Evolutionary conservation across 768 basidiomycete genomes (phyloP).

Genomic region (Sarcomyxa edulis): DNA sequence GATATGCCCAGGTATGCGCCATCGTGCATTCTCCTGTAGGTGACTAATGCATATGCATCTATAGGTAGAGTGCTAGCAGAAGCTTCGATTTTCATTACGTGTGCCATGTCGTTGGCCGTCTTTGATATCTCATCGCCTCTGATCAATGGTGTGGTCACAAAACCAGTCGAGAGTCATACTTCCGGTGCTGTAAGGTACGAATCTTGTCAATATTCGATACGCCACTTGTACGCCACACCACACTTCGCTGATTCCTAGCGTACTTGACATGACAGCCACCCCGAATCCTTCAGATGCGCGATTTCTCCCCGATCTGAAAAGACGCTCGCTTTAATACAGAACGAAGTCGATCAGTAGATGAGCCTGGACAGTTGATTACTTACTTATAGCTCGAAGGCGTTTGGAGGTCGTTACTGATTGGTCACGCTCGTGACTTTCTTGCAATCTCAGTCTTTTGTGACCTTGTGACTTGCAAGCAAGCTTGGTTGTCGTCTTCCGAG

Average conservation of each 20-base stretch:
- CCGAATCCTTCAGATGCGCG: conserved; percentile 55
- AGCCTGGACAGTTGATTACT: too few relatives aligned
- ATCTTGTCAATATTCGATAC: too few relatives aligned
- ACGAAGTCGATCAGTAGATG: too few relatives aligned
- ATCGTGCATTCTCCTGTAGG: too few relatives aligned
- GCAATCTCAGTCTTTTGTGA: too few relatives aligned
- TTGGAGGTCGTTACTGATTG: too few relatives aligned
- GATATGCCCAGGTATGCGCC: conserved; percentile 44
- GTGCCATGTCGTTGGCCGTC: conserved; percentile 46
- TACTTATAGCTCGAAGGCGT: too few relatives aligned
- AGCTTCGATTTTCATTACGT: conserved; percentile 45
- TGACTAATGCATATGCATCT: conserved; percentile 5
- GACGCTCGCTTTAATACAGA: conserved; percentile 50
- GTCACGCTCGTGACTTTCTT: too few relatives aligned
- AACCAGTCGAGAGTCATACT: conserved; percentile 51
- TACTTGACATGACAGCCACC: conserved; percentile 44
- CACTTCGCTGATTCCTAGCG: not conserved
- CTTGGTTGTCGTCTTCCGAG: too few relatives aligned
- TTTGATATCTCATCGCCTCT: conserved; percentile 44
- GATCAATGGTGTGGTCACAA: conserved; percentile 39
- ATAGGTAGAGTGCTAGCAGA: conserved; percentile 52
- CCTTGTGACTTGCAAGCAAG: too few relatives aligned
- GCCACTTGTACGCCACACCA: not conserved
- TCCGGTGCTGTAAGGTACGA: conserved; percentile 62
- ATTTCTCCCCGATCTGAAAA: conserved; percentile 58